A percentile compares a stretch with the other conserved stretches of the same genome.
Conservation (phyloP, 352 stramenopile species). For the Lagenidium sp. region DNA sequence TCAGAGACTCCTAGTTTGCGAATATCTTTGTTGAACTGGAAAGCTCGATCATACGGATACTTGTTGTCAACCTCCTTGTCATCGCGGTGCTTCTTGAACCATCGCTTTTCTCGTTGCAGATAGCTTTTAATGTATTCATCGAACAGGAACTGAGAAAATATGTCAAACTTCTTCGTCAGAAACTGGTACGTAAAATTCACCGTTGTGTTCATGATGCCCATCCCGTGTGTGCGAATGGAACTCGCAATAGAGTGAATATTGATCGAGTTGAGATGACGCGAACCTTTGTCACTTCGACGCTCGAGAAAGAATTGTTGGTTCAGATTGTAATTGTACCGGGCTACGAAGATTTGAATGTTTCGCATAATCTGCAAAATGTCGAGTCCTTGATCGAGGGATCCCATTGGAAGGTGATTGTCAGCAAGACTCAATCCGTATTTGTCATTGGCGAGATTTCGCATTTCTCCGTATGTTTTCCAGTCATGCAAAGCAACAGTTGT, state of each 20-base stretch:
- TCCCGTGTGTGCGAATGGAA: conserved; percentile 91
- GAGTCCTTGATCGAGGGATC: conserved; percentile 85
- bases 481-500: conserved; percentile 93
- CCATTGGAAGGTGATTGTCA: conserved; percentile 92
- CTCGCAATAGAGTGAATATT: conserved; percentile 89
- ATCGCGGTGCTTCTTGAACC: conserved; percentile 90
- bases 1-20: conserved; percentile 81
- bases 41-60: conserved; percentile 89
- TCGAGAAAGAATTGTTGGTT: conserved; percentile 96
- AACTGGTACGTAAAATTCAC: conserved; percentile 96
- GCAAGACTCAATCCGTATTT: conserved; percentile 88
- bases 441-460: conserved; percentile 90
- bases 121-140: conserved; percentile 94
- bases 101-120: conserved; percentile 88
- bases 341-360: conserved; percentile 91
- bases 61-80: conserved; percentile 87
- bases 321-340: conserved; percentile 92
- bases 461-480: conserved; percentile 93
- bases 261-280: conserved; percentile 90
- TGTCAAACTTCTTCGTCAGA: conserved; percentile 87
- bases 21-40: conserved; percentile 91
- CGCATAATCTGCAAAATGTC: conserved; percentile 95
- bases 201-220: conserved; percentile 93
- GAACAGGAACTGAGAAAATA: conserved; percentile 90
- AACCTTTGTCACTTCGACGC: conserved; percentile 83